Conservation (phyloP, 2,329 filamentous ascomycete species). For the Venturia nashicola region DNA sequence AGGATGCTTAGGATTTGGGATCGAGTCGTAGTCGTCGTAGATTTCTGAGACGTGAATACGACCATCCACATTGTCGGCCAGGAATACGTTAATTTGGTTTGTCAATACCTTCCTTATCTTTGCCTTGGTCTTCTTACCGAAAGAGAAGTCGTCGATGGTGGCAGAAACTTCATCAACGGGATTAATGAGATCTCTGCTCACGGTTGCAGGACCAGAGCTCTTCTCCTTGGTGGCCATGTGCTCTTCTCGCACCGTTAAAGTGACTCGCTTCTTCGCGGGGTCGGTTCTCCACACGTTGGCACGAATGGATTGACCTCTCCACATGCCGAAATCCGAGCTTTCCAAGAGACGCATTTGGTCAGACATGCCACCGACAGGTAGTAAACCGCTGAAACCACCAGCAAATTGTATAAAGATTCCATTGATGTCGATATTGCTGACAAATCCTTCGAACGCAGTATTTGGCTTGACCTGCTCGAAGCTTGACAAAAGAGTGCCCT, state of each 20-base stretch:
- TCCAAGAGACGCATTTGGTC: conserved; percentile 46
- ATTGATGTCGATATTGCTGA: conserved; percentile 70
- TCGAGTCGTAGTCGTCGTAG: conserved; percentile 80
- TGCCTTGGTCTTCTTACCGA: conserved; percentile 65
- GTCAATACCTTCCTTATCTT: conserved; percentile 74
- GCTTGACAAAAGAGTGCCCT: conserved; percentile 56
- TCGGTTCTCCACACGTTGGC: conserved; percentile 65
- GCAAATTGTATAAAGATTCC: conserved; percentile 85
- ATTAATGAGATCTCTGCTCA: conserved; percentile 36
- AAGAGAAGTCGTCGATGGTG: conserved; percentile 57
- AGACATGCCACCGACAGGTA: conserved; percentile 68
- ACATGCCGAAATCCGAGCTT: conserved; percentile 65
- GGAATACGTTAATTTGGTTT: conserved; percentile 82
- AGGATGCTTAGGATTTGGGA: conserved; percentile 69
- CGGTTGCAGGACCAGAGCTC: conserved; percentile 17
- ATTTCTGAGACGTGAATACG: conserved; percentile 84
- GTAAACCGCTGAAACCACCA: conserved; percentile 60
- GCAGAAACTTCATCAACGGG: conserved; percentile 53
- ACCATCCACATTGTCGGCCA: conserved; percentile 82
- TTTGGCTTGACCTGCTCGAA: conserved; percentile 64
- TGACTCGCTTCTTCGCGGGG: conserved; percentile 55
- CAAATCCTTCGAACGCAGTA: conserved; percentile 60
- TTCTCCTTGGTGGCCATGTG: conserved; percentile 26
- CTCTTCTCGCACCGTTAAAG: conserved; percentile 46
- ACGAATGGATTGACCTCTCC: conserved; percentile 61